phyloP scores from a whole-genome alignment of 805 yeast genomes.

The Candida sanyiensis region DNA sequence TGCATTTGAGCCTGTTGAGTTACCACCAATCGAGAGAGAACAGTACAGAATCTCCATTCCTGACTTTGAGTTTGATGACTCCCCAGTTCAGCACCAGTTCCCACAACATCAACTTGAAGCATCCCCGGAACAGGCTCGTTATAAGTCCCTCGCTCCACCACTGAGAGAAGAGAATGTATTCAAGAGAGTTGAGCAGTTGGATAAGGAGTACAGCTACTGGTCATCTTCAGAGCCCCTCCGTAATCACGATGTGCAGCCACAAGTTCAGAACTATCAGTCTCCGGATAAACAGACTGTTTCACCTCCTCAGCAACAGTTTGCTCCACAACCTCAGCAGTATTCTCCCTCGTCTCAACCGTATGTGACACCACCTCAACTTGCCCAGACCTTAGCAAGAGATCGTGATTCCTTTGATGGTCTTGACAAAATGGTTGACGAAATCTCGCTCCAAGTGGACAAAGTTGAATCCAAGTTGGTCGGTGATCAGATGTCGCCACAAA shows the following conservation, averaged over 20 bases:
- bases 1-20: constrained; percentile 20
- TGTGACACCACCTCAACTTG: not conserved
- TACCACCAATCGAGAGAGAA: constrained; percentile 24
- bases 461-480: constrained; percentile 20
- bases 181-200: not conserved
- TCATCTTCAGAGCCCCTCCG: constrained; percentile 7
- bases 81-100: constrained; percentile 2
- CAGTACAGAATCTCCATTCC: constrained; percentile 26
- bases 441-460: constrained; percentile 23
- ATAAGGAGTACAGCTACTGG: constrained; percentile 15
- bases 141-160: constrained; percentile 16
- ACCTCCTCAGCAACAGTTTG: not conserved
- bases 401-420: constrained; percentile 27
- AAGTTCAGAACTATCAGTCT: not conserved
- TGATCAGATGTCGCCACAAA: constrained; percentile 1
- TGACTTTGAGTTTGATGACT: constrained; percentile 14
- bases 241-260: not conserved
- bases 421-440: constrained; percentile 32
- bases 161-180: constrained; percentile 1
- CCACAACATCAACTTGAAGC: not conserved
- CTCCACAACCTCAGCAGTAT: not conserved
- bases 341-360: not conserved
- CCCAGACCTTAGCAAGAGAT: not conserved
- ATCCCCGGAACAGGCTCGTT: constrained; percentile 5
- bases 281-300: not conserved